phyloP scores from a whole-genome alignment of 495 filamentous ascomycete species.

The Staphylotrichum tortipilum region DNA sequence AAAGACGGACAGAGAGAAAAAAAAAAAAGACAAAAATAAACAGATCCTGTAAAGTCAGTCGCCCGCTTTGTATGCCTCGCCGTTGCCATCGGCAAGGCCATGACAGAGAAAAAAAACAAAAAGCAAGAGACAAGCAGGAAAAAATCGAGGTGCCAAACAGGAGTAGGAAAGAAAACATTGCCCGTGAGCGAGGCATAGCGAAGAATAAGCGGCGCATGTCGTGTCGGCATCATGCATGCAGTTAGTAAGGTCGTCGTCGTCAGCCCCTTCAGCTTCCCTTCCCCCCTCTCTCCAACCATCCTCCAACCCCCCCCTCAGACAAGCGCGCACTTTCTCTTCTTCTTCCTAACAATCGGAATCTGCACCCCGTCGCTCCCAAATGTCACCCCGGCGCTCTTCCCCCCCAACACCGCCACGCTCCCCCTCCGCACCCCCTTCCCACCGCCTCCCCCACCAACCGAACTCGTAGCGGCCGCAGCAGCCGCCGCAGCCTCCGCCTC shows the following conservation, averaged over 20 bases:
- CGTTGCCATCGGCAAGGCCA: slow-evolving; percentile 5
- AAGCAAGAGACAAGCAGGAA: too few relatives aligned
- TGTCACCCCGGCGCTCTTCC: slow-evolving; percentile 4
- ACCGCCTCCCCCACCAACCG: background rate
- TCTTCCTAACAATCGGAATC: slow-evolving; percentile 39
- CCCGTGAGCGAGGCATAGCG: slow-evolving; percentile 2
- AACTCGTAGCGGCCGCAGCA: slow-evolving; percentile 3
- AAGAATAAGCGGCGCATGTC: slow-evolving; percentile 6
- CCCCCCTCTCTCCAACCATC: slow-evolving; percentile 1
- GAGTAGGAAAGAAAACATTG: background rate
- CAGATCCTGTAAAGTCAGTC: slow-evolving; percentile 11
- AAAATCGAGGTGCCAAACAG: slow-evolving; percentile 4
- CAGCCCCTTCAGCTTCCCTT: background rate
- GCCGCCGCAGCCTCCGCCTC: slow-evolving; percentile 33
- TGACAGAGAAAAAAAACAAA: slow-evolving; percentile 14
- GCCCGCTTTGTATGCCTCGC: slow-evolving; percentile 9
- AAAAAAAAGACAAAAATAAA: slow-evolving; percentile 18
- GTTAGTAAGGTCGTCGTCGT: slow-evolving; percentile 1
- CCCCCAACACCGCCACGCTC: background rate
- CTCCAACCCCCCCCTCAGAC: slow-evolving; percentile 8
- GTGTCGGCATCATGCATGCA: slow-evolving; percentile 10
- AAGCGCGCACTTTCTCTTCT: slow-evolving; percentile 48
- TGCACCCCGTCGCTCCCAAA: slow-evolving; percentile 16
- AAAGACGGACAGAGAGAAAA: background rate
- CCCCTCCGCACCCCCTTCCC: background rate